phyloP scores from a whole-genome alignment of 208 protist genomes.

The Wallacemonas sp. region DNA sequence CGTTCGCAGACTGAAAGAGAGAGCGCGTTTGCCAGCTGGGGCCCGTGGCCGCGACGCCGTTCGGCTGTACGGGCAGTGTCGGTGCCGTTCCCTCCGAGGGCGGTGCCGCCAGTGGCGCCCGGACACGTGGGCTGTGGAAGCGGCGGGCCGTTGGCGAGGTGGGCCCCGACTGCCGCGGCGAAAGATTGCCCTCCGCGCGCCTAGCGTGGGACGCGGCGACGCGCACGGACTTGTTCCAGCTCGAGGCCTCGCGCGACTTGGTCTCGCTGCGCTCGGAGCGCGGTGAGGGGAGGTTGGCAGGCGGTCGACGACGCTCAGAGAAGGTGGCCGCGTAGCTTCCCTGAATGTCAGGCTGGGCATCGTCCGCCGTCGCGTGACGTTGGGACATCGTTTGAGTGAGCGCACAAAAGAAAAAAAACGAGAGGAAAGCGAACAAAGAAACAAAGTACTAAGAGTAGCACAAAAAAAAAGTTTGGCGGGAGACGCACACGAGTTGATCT shows the following conservation, averaged over 20 bases:
- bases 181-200: background rate
- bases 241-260: background rate
- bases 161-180: background rate
- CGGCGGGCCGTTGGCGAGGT: slow-evolving; percentile 9
- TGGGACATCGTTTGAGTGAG: background rate
- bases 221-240: slow-evolving; percentile 37
- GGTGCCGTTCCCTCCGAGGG: background rate
- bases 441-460: too few relatives aligned
- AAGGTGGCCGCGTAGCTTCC: background rate
- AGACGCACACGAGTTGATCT: too few relatives aligned
- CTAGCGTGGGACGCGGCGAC: background rate
- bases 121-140: slow-evolving; percentile 3
- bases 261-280: background rate
- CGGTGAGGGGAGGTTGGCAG: background rate
- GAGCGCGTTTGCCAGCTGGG: background rate
- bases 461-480: too few relatives aligned
- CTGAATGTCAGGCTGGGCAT: background rate
- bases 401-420: too few relatives aligned
- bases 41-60: background rate
- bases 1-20: slow-evolving; percentile 1
- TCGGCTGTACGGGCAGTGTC: background rate
- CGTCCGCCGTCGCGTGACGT: background rate
- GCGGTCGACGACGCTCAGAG: background rate
- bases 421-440: too few relatives aligned
- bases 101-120: too few relatives aligned